A percentile compares a stretch with the other conserved stretches of the same genome.
Evolutionary conservation across 148 eudicot species (phyloP).

Genomic region (Nepenthes mirabilis): DNA sequence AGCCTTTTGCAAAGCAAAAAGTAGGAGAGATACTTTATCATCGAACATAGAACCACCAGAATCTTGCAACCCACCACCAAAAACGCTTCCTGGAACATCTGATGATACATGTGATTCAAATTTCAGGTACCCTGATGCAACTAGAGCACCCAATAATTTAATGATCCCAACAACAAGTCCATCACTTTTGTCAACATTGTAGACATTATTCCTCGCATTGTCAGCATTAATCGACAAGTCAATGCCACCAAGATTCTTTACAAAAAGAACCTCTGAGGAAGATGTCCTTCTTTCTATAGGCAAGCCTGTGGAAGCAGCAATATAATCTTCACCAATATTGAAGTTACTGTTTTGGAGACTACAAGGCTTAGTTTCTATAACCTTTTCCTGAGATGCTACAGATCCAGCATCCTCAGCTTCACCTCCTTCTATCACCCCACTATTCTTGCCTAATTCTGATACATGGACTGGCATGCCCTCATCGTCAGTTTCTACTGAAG

Average conservation of each 20-base stretch:
- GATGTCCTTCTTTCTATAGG: conserved; percentile 51
- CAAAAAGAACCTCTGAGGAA: conserved; percentile 41
- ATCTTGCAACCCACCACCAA: conserved; percentile 45
- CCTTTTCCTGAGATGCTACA: conserved; percentile 17
- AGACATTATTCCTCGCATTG: conserved; percentile 91
- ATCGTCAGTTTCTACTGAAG: conserved; percentile 25
- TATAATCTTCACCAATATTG: conserved; percentile 12
- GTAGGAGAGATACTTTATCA: conserved; percentile 87
- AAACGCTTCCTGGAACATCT: conserved; percentile 38
- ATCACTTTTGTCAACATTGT: conserved; percentile 80
- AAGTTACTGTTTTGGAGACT: conserved; percentile 10
- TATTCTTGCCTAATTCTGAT: conserved; percentile 19
- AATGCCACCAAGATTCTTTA: conserved; percentile 82
- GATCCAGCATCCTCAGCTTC: conserved; percentile 18
- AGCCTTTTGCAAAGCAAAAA: conserved; percentile 87
- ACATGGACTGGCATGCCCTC: conserved; percentile 13
- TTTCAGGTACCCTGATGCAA: conserved; percentile 63
- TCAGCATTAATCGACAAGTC: conserved; percentile 84
- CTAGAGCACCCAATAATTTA: conserved; percentile 70
- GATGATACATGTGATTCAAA: conserved; percentile 41
- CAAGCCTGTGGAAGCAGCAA: conserved; percentile 13
- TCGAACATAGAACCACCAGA: conserved; percentile 96
- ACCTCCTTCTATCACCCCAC: conserved; percentile 18
- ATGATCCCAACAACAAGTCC: conserved; percentile 78
- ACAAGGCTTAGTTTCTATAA: conserved; percentile 18